Evolutionary conservation across 371 early-diverging fungal species (phyloP).

Genomic region (Mortierella sp.): DNA sequence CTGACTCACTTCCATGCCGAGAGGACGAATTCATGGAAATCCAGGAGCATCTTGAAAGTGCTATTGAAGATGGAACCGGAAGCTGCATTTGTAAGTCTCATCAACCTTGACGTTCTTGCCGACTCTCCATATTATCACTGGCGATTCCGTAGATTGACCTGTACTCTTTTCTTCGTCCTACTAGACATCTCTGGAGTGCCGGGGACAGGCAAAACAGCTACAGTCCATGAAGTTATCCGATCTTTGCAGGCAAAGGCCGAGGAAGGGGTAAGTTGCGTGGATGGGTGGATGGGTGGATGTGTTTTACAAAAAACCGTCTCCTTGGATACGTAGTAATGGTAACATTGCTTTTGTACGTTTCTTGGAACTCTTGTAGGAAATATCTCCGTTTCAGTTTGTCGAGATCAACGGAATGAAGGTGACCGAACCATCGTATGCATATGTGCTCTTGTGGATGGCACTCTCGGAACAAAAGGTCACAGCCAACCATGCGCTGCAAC

Average conservation of each 20-base stretch:
- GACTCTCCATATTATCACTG: background rate
- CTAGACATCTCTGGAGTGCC: slow-evolving; percentile 97
- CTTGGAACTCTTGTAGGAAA: slow-evolving; percentile 57
- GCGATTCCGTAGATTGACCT: background rate
- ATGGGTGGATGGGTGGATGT: background rate
- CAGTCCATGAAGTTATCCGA: slow-evolving; percentile 89
- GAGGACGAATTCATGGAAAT: slow-evolving; percentile 91
- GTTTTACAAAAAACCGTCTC: too few species aligned
- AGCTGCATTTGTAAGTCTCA: slow-evolving; percentile 82
- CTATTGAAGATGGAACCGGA: slow-evolving; percentile 85
- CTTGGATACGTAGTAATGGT: background rate
- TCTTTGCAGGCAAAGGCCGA: slow-evolving; percentile 80
- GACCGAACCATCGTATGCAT: slow-evolving; percentile 93
- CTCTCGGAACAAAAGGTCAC: slow-evolving; percentile 77
- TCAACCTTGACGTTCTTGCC: background rate
- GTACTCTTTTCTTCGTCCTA: background rate
- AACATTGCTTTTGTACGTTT: background rate
- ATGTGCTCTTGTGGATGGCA: slow-evolving; percentile 87
- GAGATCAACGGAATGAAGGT: slow-evolving; percentile 98
- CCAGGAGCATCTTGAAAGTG: slow-evolving; percentile 76
- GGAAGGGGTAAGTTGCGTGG: slow-evolving; percentile 62
- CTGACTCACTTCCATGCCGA: slow-evolving; percentile 91
- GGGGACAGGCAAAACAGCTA: slow-evolving; percentile 99
- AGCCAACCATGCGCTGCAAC: slow-evolving; percentile 81
- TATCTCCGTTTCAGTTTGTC: slow-evolving; percentile 86